These are phyloP conservation scores for Globisporangium paroecandrum DNA, from an alignment of 352 stramenopile genomes.

Conservation along the genomic window DNA sequence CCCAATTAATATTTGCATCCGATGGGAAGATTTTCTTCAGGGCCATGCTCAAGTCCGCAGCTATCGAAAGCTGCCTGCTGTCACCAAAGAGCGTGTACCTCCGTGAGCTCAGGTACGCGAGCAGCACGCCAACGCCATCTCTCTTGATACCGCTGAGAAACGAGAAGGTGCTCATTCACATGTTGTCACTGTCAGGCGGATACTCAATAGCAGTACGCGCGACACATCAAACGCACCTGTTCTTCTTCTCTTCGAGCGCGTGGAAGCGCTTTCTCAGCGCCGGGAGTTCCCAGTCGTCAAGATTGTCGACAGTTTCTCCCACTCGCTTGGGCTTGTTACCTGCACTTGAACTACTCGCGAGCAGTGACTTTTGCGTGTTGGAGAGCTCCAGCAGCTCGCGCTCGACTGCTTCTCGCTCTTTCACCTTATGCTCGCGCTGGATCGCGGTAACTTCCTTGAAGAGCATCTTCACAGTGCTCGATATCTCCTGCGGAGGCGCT, in stretches of 20 bases:
- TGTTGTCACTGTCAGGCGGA: background rate
- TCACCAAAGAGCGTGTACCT: conserved; percentile 7
- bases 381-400: conserved; percentile 44
- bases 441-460: conserved; percentile 59
- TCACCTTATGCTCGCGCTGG: conserved; percentile 42
- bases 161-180: background rate
- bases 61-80: background rate
- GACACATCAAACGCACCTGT: conserved; percentile 24
- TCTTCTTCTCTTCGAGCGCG: conserved; percentile 36
- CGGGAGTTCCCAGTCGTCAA: conserved; percentile 54
- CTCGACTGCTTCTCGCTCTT: conserved; percentile 25
- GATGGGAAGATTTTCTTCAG: conserved; percentile 15
- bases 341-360: conserved; percentile 9
- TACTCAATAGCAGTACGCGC: background rate
- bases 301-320: conserved; percentile 16
- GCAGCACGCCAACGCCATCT: conserved; percentile 4
- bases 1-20: conserved; percentile 12
- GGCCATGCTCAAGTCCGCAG: background rate
- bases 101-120: conserved; percentile 5
- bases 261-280: conserved; percentile 51
- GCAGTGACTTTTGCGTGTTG: conserved; percentile 28
- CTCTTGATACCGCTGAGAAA: conserved; percentile 12
- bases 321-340: conserved; percentile 12
- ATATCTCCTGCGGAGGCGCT: conserved; percentile 46
- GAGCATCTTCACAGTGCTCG: conserved; percentile 66